phyloP scores from a whole-genome alignment of 345 rosid genomes.

The Psidium friedrichsthalianum region DNA sequence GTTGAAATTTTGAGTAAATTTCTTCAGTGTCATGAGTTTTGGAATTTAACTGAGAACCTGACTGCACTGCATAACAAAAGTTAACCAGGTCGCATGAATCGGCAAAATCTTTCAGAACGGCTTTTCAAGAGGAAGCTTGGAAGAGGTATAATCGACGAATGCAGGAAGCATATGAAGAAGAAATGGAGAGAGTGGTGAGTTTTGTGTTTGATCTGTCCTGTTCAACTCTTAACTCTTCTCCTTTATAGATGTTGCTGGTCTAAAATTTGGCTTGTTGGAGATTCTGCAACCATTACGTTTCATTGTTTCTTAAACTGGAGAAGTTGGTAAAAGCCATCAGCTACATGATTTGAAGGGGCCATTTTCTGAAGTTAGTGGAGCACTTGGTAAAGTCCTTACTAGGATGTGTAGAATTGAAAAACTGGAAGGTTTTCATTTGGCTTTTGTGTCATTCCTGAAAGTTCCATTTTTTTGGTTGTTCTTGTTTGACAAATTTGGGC shows the following conservation, averaged over 20 bases:
- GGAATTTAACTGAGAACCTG: conserved; percentile 6
- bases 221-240: background rate
- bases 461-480: background rate
- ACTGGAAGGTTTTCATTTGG: background rate
- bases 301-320: background rate
- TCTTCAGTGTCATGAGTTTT: background rate
- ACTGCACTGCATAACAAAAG: conserved; percentile 23
- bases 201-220: background rate
- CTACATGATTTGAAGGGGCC: background rate
- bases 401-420: background rate
- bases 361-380: background rate
- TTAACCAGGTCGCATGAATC: conserved; percentile 54
- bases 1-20: background rate
- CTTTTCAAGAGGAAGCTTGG: conserved; percentile 84
- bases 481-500: background rate
- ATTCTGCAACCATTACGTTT: background rate
- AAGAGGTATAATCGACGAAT: conserved; percentile 75
- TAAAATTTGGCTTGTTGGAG: background rate
- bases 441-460: background rate
- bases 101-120: conserved; percentile 53
- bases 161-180: conserved; percentile 96
- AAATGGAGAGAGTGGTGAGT: conserved; percentile 95
- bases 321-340: background rate
- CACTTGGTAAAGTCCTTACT: background rate
- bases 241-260: background rate